Conservation (phyloP, 164 flowering plant species). For the Saururus chinensis region DNA sequence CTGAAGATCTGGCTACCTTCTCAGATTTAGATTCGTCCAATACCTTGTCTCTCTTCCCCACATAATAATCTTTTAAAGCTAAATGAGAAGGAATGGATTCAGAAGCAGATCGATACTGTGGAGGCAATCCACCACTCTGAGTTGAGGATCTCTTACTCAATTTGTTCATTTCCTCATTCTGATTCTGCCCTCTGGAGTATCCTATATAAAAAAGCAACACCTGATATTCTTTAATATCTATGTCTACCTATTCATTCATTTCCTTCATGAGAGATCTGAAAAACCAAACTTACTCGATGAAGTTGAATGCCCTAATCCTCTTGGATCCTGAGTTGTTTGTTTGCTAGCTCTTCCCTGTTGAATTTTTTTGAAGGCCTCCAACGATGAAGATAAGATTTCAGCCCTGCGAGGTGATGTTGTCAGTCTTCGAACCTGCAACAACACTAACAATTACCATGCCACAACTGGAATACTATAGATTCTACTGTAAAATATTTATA, state of each 20-base stretch:
- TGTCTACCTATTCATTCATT: background rate
- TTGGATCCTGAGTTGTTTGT: slow-evolving; percentile 17
- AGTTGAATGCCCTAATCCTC: slow-evolving; percentile 13
- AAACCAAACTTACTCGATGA: background rate
- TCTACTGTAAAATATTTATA: no score
- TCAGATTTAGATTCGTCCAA: slow-evolving; percentile 27
- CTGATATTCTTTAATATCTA: background rate
- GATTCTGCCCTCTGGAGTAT: slow-evolving; percentile 25
- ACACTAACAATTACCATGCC: background rate
- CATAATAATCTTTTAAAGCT: slow-evolving; percentile 24
- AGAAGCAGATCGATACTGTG: slow-evolving; percentile 17
- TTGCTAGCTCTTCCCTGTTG: slow-evolving; percentile 58
- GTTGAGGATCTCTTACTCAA: slow-evolving; percentile 17
- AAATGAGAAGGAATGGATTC: slow-evolving; percentile 22
- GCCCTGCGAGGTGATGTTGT: slow-evolving; percentile 88
- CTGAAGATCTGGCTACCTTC: slow-evolving; percentile 29
- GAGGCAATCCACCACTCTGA: slow-evolving; percentile 15
- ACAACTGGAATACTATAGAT: no score
- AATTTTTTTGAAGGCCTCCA: slow-evolving; percentile 90
- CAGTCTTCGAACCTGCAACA: slow-evolving; percentile 86
- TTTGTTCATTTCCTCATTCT: slow-evolving; percentile 28
- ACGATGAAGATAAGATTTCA: slow-evolving; percentile 85
- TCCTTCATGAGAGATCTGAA: background rate
- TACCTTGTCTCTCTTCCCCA: slow-evolving; percentile 33
- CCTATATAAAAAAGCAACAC: slow-evolving; percentile 1